phyloP scores from a whole-genome alignment of 345 rosid genomes.

The Melaleuca quinquenervia region DNA sequence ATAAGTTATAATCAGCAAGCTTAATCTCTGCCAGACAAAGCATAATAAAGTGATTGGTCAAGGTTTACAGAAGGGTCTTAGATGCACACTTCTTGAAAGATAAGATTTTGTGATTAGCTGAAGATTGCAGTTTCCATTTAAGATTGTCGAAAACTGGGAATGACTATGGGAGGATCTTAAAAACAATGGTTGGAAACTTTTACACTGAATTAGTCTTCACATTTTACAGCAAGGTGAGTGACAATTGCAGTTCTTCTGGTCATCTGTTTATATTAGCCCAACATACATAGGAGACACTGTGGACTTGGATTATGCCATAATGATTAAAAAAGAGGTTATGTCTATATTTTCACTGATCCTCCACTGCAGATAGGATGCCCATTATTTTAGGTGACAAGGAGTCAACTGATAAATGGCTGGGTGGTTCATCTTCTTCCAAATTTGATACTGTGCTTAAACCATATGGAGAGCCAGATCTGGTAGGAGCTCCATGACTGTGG shows the following conservation, averaged over 20 bases:
- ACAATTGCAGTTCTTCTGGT: neutral
- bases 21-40: neutral
- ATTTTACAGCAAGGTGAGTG: neutral
- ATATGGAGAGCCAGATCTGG: conserved; percentile 66
- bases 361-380: conserved; percentile 74
- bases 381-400: conserved; percentile 68
- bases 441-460: conserved; percentile 49
- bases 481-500: conserved; percentile 16
- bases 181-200: neutral
- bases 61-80: neutral
- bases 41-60: neutral
- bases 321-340: neutral
- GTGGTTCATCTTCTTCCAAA: conserved; percentile 35
- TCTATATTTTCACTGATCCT: neutral
- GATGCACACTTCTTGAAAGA: neutral
- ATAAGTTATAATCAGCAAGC: neutral
- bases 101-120: neutral
- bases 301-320: neutral
- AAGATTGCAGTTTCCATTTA: neutral
- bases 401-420: conserved; percentile 58
- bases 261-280: neutral
- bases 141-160: neutral
- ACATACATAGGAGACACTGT: neutral
- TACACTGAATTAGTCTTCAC: neutral
- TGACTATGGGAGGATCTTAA: neutral